Evolutionary conservation across 2,329 filamentous ascomycete species (phyloP).

Genomic region (Fusarium compactum): DNA sequence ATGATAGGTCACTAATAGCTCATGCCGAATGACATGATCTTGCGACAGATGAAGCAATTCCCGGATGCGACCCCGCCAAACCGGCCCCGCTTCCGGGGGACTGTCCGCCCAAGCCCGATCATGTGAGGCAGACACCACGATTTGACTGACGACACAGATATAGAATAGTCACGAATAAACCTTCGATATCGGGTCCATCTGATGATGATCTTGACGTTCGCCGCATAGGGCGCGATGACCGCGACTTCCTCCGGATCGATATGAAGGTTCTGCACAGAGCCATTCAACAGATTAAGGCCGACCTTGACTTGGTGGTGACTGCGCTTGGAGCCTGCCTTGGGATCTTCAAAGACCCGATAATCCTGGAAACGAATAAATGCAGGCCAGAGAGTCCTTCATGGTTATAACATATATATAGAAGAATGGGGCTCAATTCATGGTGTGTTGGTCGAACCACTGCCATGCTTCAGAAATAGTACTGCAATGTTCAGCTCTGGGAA

Average conservation of each 20-base stretch:
- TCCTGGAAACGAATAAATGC: neutral
- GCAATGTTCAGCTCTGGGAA: neutral
- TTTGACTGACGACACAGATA: neutral
- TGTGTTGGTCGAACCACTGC: neutral
- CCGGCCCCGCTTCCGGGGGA: constrained; percentile 5
- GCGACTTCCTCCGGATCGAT: neutral
- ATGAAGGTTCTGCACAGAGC: neutral
- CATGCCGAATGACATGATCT: neutral
- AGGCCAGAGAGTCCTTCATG: neutral
- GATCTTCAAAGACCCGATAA: neutral
- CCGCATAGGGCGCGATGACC: neutral
- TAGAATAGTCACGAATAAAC: neutral
- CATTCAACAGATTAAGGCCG: neutral
- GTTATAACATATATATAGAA: neutral
- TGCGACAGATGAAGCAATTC: neutral
- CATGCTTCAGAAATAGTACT: neutral
- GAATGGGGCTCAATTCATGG: neutral
- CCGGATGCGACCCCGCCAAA: neutral
- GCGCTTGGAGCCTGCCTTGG: neutral
- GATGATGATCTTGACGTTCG: neutral
- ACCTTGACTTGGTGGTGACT: neutral
- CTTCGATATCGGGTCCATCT: neutral
- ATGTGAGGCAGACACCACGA: constrained; percentile 8
- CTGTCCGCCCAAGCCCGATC: constrained; percentile 1
- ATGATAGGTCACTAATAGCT: neutral